Conservation (phyloP, 805 yeast species). For the Ogataea pignaliae region DNA sequence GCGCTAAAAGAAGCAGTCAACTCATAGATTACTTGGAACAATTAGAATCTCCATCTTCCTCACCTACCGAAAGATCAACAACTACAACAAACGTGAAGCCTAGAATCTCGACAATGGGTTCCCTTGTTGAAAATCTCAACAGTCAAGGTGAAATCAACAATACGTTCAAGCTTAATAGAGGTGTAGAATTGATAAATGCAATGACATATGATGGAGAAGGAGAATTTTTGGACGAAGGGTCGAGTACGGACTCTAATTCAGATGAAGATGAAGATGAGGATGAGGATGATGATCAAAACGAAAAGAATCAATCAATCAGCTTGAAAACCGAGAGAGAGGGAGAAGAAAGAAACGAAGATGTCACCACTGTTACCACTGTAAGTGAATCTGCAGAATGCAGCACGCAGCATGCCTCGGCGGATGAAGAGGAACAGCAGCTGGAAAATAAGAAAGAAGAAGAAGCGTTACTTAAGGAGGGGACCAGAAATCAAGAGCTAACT, state of each 20-base stretch:
- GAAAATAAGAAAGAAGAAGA: not conserved
- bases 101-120: slow-evolving; percentile 12
- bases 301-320: not conserved
- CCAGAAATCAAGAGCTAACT: not conserved
- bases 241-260: slow-evolving; percentile 5
- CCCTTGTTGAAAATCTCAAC: slow-evolving; percentile 6
- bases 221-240: slow-evolving; percentile 13
- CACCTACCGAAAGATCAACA: not conserved
- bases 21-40: slow-evolving; percentile 18
- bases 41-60: slow-evolving; percentile 9
- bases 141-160: not conserved
- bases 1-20: not conserved
- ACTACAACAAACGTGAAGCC: not conserved
- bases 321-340: too few species aligned
- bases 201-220: slow-evolving; percentile 23
- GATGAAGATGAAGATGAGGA: slow-evolving; percentile 4
- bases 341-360: too few species aligned
- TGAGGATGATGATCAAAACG: slow-evolving; percentile 1
- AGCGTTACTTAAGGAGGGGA: not conserved
- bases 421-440: slow-evolving; percentile 2
- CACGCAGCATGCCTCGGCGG: not conserved
- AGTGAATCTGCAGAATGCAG: too few species aligned
- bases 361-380: too few species aligned
- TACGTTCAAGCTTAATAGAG: not conserved
- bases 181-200: slow-evolving; percentile 17